Evolutionary conservation across 2,329 filamentous ascomycete species (phyloP).

Genomic region (Colletotrichum incanum): DNA sequence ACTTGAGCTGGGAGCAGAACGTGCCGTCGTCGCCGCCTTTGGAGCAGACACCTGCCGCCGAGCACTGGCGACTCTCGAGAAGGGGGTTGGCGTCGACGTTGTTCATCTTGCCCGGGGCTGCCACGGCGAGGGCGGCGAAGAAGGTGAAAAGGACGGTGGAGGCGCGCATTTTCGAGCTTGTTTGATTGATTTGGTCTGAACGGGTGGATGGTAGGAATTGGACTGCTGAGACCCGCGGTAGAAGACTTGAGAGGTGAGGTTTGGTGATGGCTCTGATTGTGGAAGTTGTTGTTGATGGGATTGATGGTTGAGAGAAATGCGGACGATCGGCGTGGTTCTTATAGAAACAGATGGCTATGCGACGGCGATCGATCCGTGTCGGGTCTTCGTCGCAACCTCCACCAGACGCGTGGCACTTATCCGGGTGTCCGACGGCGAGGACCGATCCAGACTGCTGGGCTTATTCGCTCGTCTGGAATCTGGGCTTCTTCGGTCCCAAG

Average conservation of each 20-base stretch:
- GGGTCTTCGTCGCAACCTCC: neutral
- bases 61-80: neutral
- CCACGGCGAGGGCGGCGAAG: conserved; percentile 30
- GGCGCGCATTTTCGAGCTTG: conserved; percentile 21
- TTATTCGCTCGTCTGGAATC: neutral
- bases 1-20: conserved; percentile 20
- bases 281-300: neutral
- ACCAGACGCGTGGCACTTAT: neutral
- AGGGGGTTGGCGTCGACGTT: neutral
- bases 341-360: neutral
- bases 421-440: neutral
- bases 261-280: neutral
- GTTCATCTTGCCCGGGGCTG: neutral
- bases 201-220: neutral
- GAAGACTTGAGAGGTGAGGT: neutral
- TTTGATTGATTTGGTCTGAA: neutral
- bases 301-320: neutral
- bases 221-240: too few relatives aligned
- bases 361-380: neutral
- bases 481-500: neutral
- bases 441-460: neutral
- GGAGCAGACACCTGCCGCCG: conserved; percentile 11
- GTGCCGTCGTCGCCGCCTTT: conserved; percentile 15
- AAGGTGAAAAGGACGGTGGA: conserved; percentile 25
- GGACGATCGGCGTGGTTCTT: neutral